Base-by-base conservation (phyloP, 169 alveolate species). In the Plasmodium chabaudi region DNA sequence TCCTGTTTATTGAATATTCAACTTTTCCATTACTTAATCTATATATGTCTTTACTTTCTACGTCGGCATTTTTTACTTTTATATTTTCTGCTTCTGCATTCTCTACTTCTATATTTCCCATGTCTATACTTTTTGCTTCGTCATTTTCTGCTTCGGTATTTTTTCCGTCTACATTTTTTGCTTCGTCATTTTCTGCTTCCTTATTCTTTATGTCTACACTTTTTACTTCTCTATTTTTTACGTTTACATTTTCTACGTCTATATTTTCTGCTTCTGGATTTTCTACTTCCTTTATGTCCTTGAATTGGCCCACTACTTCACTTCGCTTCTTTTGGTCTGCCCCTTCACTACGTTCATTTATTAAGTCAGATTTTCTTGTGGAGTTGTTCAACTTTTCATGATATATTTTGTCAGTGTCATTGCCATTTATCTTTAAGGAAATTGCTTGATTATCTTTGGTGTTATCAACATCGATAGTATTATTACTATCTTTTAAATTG, bases 161-260 rank as follows among this genome's bases (percentile, higher is more conserved):
- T 9, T 46, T 27, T 69, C 39, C 46, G n/a, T n/a, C 77, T 55
- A 15, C 77, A 69, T 69, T 60, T 69, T 12, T 21, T 4, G 21
- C 19, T 49, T 47, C 56, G 0, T 1, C 1, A 21, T 21, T 21
- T 21, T 21, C 1, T 13, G 1, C 13, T 47, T 13, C 13, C 56
- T n/a, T 49, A n/a, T 49, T 49, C 0, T 49, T 49, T 12, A 12
- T 15, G 5, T 49, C 59, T 49, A n/a, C 59, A 49, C 2, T n/a
- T 49, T 12, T 15, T n/a, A 5, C 19, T 49, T 49, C 59, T 12
- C 13, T 49, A 10, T 12, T 49, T 49, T n/a, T 49, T 49, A n/a
- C 59, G 6, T 49, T 15, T 49, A 5, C 13, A n/a, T 49, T n/a
- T 49, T 49, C 59, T n/a, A n/a, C 59, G 0, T 49, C 59, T 49